phyloP scores from a whole-genome alignment of 163 green algal species.

The Scenedesmus sp. region DNA sequence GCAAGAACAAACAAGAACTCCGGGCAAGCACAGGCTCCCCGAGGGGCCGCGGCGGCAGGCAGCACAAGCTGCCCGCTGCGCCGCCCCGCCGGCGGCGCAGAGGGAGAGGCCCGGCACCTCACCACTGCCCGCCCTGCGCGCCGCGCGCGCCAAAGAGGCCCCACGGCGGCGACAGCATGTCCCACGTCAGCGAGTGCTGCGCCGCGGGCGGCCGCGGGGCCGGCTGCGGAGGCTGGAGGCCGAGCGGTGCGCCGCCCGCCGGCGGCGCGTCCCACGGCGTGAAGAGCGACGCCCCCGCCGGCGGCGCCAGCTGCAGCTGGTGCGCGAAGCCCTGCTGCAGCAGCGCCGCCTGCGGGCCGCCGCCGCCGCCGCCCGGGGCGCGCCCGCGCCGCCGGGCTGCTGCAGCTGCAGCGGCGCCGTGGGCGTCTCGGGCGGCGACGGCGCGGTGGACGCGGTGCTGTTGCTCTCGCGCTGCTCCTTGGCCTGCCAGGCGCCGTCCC shows the following conservation, averaged over 20 bases:
- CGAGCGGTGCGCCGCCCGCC: not conserved
- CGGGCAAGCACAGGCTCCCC: too few relatives aligned
- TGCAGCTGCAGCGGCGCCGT: constrained; percentile 2
- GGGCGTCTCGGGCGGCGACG: constrained; percentile 10
- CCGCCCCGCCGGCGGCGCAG: too few relatives aligned
- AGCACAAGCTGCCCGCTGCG: too few relatives aligned
- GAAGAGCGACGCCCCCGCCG: not conserved
- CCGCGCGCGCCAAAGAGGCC: too few relatives aligned
- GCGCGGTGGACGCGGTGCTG: not conserved
- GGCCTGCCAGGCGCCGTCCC: too few relatives aligned
- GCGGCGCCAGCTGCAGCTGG: constrained; percentile 21
- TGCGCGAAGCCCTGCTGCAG: not conserved
- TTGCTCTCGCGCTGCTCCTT: not conserved
- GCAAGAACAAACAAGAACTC: too few relatives aligned
- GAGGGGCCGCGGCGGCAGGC: too few relatives aligned
- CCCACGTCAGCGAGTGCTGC: constrained; percentile 27
- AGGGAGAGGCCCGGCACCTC: too few relatives aligned
- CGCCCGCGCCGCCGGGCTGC: not conserved
- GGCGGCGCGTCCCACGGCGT: not conserved
- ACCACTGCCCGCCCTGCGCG: too few relatives aligned
- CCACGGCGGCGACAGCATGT: constrained; percentile 42
- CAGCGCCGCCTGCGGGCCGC: constrained; percentile 6
- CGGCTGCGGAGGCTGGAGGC: constrained; percentile 10
- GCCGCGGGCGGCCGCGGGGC: not conserved
- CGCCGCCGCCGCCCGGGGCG: not conserved